phyloP scores from a whole-genome alignment of 768 basidiomycete genomes.

The Amylocystis lapponica region DNA sequence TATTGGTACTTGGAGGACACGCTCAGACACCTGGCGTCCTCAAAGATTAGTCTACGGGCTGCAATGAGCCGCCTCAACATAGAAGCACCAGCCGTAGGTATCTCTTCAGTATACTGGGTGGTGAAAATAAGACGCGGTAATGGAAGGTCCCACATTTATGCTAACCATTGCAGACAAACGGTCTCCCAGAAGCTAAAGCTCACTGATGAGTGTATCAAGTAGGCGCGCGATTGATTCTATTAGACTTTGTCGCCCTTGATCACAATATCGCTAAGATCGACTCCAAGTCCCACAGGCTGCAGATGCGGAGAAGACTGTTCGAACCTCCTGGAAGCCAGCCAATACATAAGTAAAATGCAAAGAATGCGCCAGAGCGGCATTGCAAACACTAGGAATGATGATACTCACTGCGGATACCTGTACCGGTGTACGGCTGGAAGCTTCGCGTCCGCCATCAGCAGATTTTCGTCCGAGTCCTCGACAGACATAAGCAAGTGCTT shows the following conservation, averaged over 20 bases:
- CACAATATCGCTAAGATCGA: constrained; percentile 29
- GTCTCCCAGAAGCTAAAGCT: too few species aligned
- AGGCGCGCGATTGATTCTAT: background rate
- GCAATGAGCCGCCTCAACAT: too few species aligned
- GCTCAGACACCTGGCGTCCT: too few species aligned
- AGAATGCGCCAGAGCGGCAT: background rate
- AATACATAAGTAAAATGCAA: too few species aligned
- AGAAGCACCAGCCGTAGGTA: too few species aligned
- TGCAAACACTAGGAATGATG: background rate
- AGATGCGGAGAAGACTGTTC: constrained; percentile 58
- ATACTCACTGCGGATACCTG: constrained; percentile 68
- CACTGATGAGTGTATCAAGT: too few species aligned
- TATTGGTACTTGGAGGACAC: too few species aligned
- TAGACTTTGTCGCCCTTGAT: constrained; percentile 21
- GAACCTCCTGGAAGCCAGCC: constrained; percentile 44
- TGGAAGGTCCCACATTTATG: too few species aligned
- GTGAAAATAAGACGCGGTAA: too few species aligned
- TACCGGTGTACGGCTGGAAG: constrained; percentile 50
- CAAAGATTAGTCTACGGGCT: too few species aligned
- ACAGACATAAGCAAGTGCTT: constrained; percentile 47
- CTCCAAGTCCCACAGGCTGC: constrained; percentile 47
- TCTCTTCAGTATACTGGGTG: too few species aligned
- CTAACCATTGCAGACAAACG: too few species aligned
- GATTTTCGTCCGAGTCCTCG: constrained; percentile 36
- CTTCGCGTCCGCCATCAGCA: constrained; percentile 39